Conservation (phyloP, 345 rosid genomes). For the Populus davidiana region DNA sequence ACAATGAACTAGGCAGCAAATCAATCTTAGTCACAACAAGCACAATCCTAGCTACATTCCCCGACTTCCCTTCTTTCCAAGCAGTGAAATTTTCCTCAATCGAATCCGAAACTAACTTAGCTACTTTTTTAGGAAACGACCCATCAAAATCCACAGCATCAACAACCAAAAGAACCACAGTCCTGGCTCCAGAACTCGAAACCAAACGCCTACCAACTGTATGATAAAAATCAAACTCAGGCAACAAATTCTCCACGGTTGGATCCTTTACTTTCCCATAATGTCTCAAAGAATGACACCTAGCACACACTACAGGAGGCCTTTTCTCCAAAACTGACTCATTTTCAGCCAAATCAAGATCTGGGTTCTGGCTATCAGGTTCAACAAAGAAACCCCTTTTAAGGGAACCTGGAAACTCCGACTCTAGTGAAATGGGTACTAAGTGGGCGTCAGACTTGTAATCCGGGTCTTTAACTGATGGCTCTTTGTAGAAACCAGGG, state of each 20-base stretch:
- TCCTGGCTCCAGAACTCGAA: conserved; percentile 60
- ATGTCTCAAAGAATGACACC: conserved; percentile 87
- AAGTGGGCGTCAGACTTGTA: conserved; percentile 37
- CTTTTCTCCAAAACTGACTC: conserved; percentile 11
- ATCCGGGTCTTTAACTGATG: conserved; percentile 37
- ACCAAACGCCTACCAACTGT: conserved; percentile 73
- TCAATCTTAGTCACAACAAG: conserved; percentile 88
- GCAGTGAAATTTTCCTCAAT: conserved; percentile 63
- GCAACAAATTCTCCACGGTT: conserved; percentile 74
- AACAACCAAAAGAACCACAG: conserved; percentile 78
- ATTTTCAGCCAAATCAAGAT: neutral
- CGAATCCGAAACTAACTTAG: conserved; percentile 62
- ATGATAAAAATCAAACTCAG: conserved; percentile 86
- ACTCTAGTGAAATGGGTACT: conserved; percentile 50
- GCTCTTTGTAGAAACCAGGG: conserved; percentile 74
- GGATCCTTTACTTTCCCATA: conserved; percentile 89
- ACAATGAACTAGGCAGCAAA: conserved; percentile 65
- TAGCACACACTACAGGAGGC: conserved; percentile 65
- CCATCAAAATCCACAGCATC: conserved; percentile 93
- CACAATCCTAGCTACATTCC: conserved; percentile 73
- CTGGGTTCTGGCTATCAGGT: conserved; percentile 20
- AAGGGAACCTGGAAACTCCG: conserved; percentile 51
- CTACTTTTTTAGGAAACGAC: conserved; percentile 76
- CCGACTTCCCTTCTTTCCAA: conserved; percentile 85
- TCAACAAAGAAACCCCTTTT: conserved; percentile 54